Percentiles rank a stretch among this genome's conserved stretches.
phyloP scores from a whole-genome alignment of 352 stramenopile species.

The Saprolegnia diclina region DNA sequence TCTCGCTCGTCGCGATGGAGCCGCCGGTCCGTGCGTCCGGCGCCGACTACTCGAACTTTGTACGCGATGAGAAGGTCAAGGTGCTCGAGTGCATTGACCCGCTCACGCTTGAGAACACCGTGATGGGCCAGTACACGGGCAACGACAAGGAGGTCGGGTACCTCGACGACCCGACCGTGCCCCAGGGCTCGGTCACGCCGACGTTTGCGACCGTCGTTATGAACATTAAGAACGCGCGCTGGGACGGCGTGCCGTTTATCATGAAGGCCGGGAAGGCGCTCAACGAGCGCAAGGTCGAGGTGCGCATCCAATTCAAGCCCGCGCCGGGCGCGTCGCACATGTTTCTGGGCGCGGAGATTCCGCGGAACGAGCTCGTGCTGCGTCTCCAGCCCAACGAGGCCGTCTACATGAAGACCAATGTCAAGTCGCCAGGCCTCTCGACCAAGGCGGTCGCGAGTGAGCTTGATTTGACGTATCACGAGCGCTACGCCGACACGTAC shows the following conservation, averaged over 20 bases:
- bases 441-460: conserved; percentile 91
- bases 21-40: conserved; percentile 78
- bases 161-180: conserved; percentile 93
- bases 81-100: conserved; percentile 94
- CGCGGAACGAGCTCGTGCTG: conserved; percentile 95
- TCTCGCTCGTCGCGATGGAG: conserved; percentile 97
- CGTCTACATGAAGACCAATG: conserved; percentile 97
- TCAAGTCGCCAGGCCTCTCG: conserved; percentile 92
- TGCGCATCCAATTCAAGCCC: conserved; percentile 95
- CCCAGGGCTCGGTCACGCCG: conserved; percentile 88
- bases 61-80: conserved; percentile 97
- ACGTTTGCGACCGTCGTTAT: conserved; percentile 89
- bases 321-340: conserved; percentile 85
- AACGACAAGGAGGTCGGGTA: conserved; percentile 86
- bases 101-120: conserved; percentile 90
- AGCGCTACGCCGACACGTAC: conserved; percentile 77
- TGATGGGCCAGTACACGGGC: conserved; percentile 96
- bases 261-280: conserved; percentile 98
- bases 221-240: conserved; percentile 93
- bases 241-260: conserved; percentile 98
- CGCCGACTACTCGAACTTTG: conserved; percentile 87
- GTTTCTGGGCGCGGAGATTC: conserved; percentile 85
- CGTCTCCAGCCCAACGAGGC: conserved; percentile 94
- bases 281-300: conserved; percentile 96
- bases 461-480: conserved; percentile 94